Evolutionary conservation across 1,284 basidiomycete species (phyloP).

Genomic region (Moniliophthora roreri): DNA sequence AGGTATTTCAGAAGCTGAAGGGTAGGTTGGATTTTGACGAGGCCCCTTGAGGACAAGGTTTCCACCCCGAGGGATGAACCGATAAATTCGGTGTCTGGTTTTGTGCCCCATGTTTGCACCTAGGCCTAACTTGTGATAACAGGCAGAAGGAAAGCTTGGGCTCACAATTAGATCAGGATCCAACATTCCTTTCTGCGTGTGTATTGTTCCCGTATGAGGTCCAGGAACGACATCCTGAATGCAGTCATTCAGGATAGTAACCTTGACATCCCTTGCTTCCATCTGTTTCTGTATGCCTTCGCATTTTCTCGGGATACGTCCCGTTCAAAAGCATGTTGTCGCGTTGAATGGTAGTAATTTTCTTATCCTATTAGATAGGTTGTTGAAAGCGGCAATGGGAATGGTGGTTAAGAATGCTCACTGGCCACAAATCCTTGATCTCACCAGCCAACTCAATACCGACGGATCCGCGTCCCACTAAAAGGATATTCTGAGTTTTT

Average conservation of each 20-base stretch:
- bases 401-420: conserved; percentile 22
- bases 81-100: conserved; percentile 52
- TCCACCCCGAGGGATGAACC: conserved; percentile 39
- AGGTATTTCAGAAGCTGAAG: conserved; percentile 48
- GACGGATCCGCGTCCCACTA: conserved; percentile 65
- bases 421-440: conserved; percentile 52
- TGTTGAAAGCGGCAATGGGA: conserved; percentile 7
- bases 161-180: conserved; percentile 60
- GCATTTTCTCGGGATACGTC: conserved; percentile 56
- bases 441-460: conserved; percentile 60
- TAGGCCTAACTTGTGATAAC: conserved; percentile 37
- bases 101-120: conserved; percentile 16
- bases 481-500: conserved; percentile 47
- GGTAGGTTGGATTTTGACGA: conserved; percentile 49
- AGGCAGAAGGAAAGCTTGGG: conserved; percentile 1
- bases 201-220: conserved; percentile 30
- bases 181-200: conserved; percentile 56
- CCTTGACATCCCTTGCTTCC: conserved; percentile 41
- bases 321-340: conserved; percentile 51
- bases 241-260: conserved; percentile 58
- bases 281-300: conserved; percentile 47
- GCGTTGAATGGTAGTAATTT: conserved; percentile 69
- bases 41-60: conserved; percentile 39
- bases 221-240: conserved; percentile 46
- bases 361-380: conserved; percentile 41